Conservation (phyloP, 495 filamentous ascomycete species). For the Delitschia confertaspora region DNA sequence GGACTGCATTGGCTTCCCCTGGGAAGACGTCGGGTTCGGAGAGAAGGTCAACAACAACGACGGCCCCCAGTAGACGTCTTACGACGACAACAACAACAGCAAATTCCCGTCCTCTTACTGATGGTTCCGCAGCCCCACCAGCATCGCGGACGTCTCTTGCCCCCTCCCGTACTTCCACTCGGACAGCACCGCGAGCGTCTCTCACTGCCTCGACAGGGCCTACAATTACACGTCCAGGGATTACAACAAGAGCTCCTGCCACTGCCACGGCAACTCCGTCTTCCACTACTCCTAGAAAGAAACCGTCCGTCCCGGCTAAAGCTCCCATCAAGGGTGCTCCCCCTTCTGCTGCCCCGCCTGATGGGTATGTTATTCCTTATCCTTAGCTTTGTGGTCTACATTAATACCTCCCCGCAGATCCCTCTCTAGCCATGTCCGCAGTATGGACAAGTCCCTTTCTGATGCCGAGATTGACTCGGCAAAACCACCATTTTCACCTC, state of each 20-base stretch:
- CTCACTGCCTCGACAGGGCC: not conserved
- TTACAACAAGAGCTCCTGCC: conserved; percentile 10
- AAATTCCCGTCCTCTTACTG: not conserved
- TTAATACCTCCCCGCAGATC: conserved; percentile 7
- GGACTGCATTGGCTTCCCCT: conserved; percentile 22
- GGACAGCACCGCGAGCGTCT: too few relatives aligned
- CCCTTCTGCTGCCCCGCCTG: conserved; percentile 1
- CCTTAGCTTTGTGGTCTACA: not conserved
- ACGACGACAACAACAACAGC: conserved; percentile 7
- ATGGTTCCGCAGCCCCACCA: not conserved
- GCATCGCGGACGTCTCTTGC: not conserved
- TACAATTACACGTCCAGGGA: conserved; percentile 12
- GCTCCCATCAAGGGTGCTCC: not conserved
- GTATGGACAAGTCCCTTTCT: conserved; percentile 18
- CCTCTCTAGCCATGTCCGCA: conserved; percentile 1
- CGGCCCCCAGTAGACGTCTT: conserved; percentile 15
- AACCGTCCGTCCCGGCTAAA: conserved; percentile 12
- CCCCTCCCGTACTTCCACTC: not conserved
- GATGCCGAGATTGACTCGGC: conserved; percentile 20
- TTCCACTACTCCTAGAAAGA: conserved; percentile 15
- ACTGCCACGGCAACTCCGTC: conserved; percentile 6
- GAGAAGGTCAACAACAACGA: conserved; percentile 11
- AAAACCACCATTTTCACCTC: conserved; percentile 6
- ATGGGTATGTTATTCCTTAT: conserved; percentile 13
- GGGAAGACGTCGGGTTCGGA: conserved; percentile 16